These are phyloP conservation scores for Umbelopsis vinacea DNA, from an alignment of 192 early-diverging fungal genomes.

Conservation along the genomic window DNA sequence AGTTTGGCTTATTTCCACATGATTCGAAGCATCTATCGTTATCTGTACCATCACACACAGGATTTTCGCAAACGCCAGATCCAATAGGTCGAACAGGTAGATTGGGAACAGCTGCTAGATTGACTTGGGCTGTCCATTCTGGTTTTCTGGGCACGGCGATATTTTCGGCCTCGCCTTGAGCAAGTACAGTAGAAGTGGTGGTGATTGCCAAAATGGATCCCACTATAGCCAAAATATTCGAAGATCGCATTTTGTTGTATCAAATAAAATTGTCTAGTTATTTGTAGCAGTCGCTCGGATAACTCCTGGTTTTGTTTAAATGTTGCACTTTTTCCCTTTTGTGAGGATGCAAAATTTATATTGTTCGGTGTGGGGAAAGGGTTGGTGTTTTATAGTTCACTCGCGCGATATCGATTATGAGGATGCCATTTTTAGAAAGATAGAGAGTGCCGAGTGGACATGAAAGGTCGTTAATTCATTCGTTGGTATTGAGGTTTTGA, in stretches of 20 bases:
- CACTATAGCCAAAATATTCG: constrained; percentile 5
- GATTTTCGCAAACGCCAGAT: constrained; percentile 27
- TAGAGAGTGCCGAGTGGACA: no score
- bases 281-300: not conserved
- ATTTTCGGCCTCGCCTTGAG: constrained; percentile 13
- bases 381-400: not conserved
- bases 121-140: constrained; percentile 20
- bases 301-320: not conserved
- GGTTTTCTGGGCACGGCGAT: constrained; percentile 17
- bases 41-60: constrained; percentile 37
- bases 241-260: not conserved
- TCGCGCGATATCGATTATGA: no score
- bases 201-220: constrained; percentile 1
- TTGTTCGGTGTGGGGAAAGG: not conserved
- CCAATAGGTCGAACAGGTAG: constrained; percentile 25
- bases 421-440: no score
- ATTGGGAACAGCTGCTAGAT: not conserved
- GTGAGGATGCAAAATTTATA: not conserved
- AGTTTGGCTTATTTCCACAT: constrained; percentile 31
- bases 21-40: constrained; percentile 38
- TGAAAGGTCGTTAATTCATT: no score
- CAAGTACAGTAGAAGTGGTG: not conserved
- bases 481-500: not conserved
- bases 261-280: not conserved
- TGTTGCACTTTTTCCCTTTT: no score